Percentiles rank a stretch among this genome's conserved stretches.
Evolutionary conservation across 2,329 filamentous ascomycete species (phyloP).

Genomic region (Nemania sp.): DNA sequence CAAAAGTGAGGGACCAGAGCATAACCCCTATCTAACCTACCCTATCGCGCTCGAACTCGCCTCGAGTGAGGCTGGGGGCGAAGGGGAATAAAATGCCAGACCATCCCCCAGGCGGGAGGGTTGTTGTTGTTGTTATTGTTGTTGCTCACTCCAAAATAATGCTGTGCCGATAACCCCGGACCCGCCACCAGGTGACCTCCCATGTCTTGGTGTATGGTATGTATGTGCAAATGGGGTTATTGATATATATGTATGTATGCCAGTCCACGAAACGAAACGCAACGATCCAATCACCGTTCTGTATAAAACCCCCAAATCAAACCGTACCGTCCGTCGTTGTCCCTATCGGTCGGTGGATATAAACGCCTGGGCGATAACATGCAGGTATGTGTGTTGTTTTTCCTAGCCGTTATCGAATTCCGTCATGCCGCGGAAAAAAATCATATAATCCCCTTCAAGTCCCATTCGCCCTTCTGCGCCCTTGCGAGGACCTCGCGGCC

Average conservation of each 20-base stretch:
- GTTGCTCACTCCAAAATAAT: constrained; percentile 22
- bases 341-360: constrained; percentile 11
- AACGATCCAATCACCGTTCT: constrained; percentile 35
- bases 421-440: neutral
- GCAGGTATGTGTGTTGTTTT: constrained; percentile 15
- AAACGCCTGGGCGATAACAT: constrained; percentile 16
- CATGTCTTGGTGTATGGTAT: constrained; percentile 29
- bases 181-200: constrained; percentile 10
- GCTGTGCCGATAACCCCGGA: constrained; percentile 26
- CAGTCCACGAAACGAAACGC: too few relatives aligned
- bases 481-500: constrained; percentile 63
- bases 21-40: neutral
- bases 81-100: neutral
- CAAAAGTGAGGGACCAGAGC: neutral
- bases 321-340: constrained; percentile 21
- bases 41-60: constrained; percentile 7
- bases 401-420: constrained; percentile 12
- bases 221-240: constrained; percentile 35
- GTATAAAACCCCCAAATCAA: constrained; percentile 33
- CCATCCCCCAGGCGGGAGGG: constrained; percentile 8
- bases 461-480: constrained; percentile 67
- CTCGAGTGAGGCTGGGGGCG: neutral
- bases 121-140: too few relatives aligned
- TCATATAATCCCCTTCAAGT: constrained; percentile 59
- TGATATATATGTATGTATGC: constrained; percentile 31